Conservation (phyloP, 495 filamentous ascomycete species). For the Clohesyomyces aquaticus region DNA sequence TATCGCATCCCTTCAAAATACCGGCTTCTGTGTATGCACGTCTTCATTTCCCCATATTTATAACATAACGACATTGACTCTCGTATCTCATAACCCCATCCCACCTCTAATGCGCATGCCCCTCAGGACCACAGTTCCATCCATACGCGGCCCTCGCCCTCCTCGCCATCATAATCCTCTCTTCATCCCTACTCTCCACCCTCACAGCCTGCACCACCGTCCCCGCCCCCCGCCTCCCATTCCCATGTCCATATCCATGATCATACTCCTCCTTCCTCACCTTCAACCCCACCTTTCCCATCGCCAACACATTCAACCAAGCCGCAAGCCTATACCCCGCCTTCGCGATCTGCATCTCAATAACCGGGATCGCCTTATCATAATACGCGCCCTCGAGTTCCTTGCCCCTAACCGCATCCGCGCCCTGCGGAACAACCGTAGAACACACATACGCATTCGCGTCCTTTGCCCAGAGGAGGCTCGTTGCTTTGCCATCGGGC, state of each 20-base stretch:
- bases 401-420: constrained; percentile 55
- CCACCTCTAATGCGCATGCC: constrained; percentile 19
- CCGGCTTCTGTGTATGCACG: no score
- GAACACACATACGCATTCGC: constrained; percentile 65
- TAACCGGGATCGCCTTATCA: constrained; percentile 60
- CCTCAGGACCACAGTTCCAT: constrained; percentile 37
- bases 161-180: constrained; percentile 31
- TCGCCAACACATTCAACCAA: constrained; percentile 43
- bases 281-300: constrained; percentile 1
- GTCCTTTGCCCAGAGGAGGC: constrained; percentile 65
- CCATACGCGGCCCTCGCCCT: constrained; percentile 36
- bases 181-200: constrained; percentile 15
- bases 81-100: no score
- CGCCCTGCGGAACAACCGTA: constrained; percentile 61
- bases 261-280: no score
- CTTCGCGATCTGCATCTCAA: constrained; percentile 75
- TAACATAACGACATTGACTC: no score
- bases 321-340: constrained; percentile 43
- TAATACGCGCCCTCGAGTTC: constrained; percentile 69
- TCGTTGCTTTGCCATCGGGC: constrained; percentile 52
- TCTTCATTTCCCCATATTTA: no score
- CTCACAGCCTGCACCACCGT: constrained; percentile 9
- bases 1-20: no score
- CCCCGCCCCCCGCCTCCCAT: background rate
- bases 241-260: no score